Evolutionary conservation across 306 rosid species (phyloP).

Genomic region (Glycine latifolia): DNA sequence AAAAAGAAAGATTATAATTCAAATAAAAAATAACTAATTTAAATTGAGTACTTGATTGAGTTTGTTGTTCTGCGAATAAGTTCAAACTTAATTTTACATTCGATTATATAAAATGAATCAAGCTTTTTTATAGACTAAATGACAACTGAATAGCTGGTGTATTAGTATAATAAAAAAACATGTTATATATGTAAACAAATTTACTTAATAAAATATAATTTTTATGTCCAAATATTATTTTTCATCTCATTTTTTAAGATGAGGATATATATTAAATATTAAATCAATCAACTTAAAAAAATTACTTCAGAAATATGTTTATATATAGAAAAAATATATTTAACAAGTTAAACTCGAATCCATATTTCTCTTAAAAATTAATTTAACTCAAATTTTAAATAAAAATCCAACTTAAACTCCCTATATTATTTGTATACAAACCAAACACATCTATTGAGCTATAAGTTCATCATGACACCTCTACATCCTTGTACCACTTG

Average conservation of each 20-base stretch:
- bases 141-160: not conserved
- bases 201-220: too few relatives aligned
- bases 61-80: too few relatives aligned
- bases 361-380: not conserved
- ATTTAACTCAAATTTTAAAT: not conserved
- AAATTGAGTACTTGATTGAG: too few relatives aligned
- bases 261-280: not conserved
- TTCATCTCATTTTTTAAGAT: not conserved
- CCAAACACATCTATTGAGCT: not conserved
- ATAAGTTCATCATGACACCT: not conserved
- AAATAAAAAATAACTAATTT: too few relatives aligned
- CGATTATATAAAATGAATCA: too few relatives aligned
- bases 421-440: not conserved
- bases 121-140: too few relatives aligned
- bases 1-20: too few relatives aligned
- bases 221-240: too few relatives aligned
- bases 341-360: not conserved
- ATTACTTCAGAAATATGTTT: not conserved
- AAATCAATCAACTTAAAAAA: not conserved
- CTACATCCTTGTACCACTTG: not conserved
- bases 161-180: too few relatives aligned
- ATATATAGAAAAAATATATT: not conserved
- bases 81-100: not conserved
- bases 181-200: not conserved
- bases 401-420: not conserved